Evolutionary conservation across 306 rosid species (phyloP).

Genomic region (Cucurbita ficifolia): DNA sequence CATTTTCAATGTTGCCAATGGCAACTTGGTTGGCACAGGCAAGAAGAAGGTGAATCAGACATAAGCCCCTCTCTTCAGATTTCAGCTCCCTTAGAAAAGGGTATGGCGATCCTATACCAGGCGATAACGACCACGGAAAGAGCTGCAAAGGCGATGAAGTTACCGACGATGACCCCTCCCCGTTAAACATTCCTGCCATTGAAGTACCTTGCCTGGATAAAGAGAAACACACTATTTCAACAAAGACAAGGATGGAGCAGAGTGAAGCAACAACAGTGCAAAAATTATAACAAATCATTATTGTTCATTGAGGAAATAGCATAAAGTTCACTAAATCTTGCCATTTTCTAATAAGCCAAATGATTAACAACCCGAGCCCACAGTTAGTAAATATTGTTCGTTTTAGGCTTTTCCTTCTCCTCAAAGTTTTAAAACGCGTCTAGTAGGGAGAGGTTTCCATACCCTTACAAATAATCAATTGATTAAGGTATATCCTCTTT

Average conservation of each 20-base stretch:
- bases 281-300: background rate
- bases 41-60: constrained; percentile 37
- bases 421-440: no score
- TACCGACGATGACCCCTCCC: constrained; percentile 27
- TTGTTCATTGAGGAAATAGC: background rate
- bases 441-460: no score
- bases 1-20: constrained; percentile 51
- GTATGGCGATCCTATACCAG: constrained; percentile 42
- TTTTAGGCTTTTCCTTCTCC: no score
- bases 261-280: background rate
- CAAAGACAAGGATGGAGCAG: background rate
- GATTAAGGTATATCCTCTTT: no score
- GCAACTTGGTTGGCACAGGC: constrained; percentile 64
- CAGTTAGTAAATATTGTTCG: no score
- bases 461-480: no score
- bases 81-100: constrained; percentile 39
- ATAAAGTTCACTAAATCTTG: background rate
- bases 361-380: background rate
- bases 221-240: background rate
- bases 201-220: background rate
- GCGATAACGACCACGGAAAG: constrained; percentile 21
- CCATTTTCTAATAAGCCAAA: background rate
- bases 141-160: constrained; percentile 20
- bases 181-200: constrained; percentile 22
- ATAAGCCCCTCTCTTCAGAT: constrained; percentile 39